These are phyloP conservation scores for Dendrocalamus latiflorus DNA, from an alignment of 202 grass and related monocot genomes.

Conservation along the genomic window DNA sequence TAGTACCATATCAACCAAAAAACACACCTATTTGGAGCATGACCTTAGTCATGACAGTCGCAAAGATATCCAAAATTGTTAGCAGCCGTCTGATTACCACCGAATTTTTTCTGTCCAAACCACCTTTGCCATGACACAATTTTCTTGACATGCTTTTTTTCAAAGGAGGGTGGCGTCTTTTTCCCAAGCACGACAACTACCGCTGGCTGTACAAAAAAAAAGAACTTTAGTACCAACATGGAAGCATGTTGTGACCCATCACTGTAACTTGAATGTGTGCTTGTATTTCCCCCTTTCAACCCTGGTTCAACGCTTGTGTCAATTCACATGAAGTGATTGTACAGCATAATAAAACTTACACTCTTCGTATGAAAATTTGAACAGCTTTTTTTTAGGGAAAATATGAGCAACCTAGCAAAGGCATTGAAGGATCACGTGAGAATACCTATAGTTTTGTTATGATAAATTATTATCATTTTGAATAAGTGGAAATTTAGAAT, in stretches of 20 bases:
- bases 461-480: too few species aligned
- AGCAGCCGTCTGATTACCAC: not conserved
- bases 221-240: not conserved
- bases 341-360: not conserved
- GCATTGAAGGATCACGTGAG: not conserved
- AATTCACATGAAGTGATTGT: not conserved
- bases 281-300: not conserved
- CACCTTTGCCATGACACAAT: not conserved
- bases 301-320: not conserved
- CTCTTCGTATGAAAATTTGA: conserved; percentile 7
- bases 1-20: too few species aligned
- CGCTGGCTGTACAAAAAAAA: not conserved
- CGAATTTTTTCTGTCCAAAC: not conserved
- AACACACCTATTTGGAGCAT: too few species aligned
- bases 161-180: not conserved
- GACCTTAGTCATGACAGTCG: too few species aligned
- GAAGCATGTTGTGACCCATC: not conserved
- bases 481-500: too few species aligned
- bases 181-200: not conserved
- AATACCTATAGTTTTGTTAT: too few species aligned
- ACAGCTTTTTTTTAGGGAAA: not conserved
- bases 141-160: not conserved
- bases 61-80: too few species aligned
- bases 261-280: not conserved
- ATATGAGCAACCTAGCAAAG: conserved; percentile 27